These are phyloP conservation scores for Nigrospora osmanthi DNA, from an alignment of 2,329 filamentous ascomycete species.

Conservation along the genomic window DNA sequence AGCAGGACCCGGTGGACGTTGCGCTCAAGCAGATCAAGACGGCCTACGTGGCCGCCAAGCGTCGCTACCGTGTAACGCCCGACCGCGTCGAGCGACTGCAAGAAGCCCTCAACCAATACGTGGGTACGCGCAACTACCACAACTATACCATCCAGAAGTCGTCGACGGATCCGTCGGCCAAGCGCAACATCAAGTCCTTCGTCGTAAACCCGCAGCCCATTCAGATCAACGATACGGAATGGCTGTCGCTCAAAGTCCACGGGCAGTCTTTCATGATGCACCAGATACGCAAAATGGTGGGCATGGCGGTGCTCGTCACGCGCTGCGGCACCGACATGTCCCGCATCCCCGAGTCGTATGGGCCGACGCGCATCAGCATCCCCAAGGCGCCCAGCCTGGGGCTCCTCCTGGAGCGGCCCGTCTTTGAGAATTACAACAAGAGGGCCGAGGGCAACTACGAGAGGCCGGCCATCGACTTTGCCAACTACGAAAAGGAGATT, in stretches of 20 bases:
- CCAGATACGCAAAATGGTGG: constrained; percentile 98
- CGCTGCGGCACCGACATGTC: constrained; percentile 71
- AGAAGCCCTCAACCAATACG: constrained; percentile 63
- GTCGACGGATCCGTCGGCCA: constrained; percentile 72
- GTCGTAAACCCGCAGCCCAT: constrained; percentile 67
- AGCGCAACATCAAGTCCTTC: constrained; percentile 90
- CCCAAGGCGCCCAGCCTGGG: constrained; percentile 91
- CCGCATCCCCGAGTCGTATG: constrained; percentile 69
- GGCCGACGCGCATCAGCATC: constrained; percentile 67
- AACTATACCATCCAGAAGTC: constrained; percentile 95
- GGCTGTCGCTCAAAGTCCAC: constrained; percentile 92
- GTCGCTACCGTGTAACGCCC: constrained; percentile 71
- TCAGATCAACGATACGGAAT: constrained; percentile 85
- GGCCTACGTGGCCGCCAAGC: constrained; percentile 76
- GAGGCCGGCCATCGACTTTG: constrained; percentile 68
- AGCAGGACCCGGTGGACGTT: constrained; percentile 47
- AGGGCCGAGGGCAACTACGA: constrained; percentile 56
- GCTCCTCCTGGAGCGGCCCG: constrained; percentile 78
- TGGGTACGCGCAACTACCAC: constrained; percentile 87
- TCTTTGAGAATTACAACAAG: constrained; percentile 85
- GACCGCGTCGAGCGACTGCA: constrained; percentile 69
- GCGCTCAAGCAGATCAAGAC: constrained; percentile 69
- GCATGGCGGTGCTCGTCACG: constrained; percentile 78
- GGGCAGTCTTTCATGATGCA: constrained; percentile 99
- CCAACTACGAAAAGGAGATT: constrained; percentile 69